phyloP scores from a whole-genome alignment of 208 protist species.

The Crithidia expoeki region DNA sequence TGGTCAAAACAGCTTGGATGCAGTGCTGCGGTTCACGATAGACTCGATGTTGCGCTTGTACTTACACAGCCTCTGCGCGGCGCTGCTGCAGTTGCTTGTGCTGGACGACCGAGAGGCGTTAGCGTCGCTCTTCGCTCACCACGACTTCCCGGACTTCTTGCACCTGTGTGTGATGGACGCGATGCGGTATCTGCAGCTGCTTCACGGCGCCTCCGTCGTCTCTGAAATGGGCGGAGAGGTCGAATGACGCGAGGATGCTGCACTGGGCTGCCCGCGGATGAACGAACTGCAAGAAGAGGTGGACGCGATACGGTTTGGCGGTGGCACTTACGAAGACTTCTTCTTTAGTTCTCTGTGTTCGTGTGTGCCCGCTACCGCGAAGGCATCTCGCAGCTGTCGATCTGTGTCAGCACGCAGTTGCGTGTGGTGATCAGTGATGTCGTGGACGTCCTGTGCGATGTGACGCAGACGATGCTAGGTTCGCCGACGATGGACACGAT shows the following conservation, averaged over 20 bases:
- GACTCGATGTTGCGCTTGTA: constrained; percentile 41
- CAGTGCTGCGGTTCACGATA: constrained; percentile 44
- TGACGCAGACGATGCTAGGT: constrained; percentile 24
- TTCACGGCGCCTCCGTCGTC: constrained; percentile 24
- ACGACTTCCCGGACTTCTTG: constrained; percentile 40
- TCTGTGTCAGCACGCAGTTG: constrained; percentile 37
- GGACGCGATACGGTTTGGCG: constrained; percentile 34
- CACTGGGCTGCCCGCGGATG: constrained; percentile 24
- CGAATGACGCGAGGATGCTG: constrained; percentile 39
- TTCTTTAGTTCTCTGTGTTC: constrained; percentile 40
- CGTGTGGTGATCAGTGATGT: constrained; percentile 37
- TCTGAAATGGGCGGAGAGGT: constrained; percentile 39
- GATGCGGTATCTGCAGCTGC: constrained; percentile 45
- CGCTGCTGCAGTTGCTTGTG: constrained; percentile 42
- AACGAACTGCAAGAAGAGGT: constrained; percentile 37
- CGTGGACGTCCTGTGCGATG: constrained; percentile 45
- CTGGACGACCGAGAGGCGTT: constrained; percentile 40
- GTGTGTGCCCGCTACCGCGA: constrained; percentile 33
- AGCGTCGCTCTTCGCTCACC: constrained; percentile 39
- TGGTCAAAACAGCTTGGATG: constrained; percentile 44
- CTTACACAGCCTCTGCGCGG: constrained; percentile 42
- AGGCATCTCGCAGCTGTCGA: constrained; percentile 34
- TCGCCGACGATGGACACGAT: constrained; percentile 1
- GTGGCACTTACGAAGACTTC: constrained; percentile 34
- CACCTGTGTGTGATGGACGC: constrained; percentile 42